Conservation (phyloP, 805 yeast genomes). For the Ogataea salicorniae region DNA sequence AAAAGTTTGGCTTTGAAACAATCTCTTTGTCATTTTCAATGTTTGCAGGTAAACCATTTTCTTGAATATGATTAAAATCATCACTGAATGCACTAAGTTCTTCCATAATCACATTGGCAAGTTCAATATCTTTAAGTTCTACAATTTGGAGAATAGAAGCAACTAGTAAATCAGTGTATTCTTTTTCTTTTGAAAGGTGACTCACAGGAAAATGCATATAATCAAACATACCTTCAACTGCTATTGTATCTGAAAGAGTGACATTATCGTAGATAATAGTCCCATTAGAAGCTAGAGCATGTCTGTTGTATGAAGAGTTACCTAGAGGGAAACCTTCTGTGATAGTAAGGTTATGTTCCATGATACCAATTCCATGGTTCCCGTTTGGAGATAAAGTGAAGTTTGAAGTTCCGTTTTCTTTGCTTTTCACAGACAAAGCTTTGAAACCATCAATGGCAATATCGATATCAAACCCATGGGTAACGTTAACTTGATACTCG, state of each 20-base stretch:
- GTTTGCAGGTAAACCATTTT: not conserved
- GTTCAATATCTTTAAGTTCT: no score
- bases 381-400: conserved; percentile 40
- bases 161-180: not conserved
- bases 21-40: not conserved
- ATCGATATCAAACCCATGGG: conserved; percentile 16
- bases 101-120: no score
- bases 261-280: conserved; percentile 26
- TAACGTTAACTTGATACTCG: conserved; percentile 27
- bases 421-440: conserved; percentile 23
- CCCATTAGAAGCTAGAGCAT: conserved; percentile 29
- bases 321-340: conserved; percentile 19
- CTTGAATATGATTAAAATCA: no score
- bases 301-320: conserved; percentile 23
- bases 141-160: no score
- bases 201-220: not conserved
- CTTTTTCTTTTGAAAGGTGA: not conserved
- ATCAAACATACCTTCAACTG: not conserved
- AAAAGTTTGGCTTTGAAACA: not conserved
- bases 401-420: conserved; percentile 42
- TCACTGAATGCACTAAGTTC: no score
- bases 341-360: conserved; percentile 30
- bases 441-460: conserved; percentile 18
- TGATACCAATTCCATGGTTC: conserved; percentile 40
- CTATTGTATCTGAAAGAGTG: conserved; percentile 2